Conservation (phyloP, 495 filamentous ascomycete genomes). For the Immersiella caudata region DNA sequence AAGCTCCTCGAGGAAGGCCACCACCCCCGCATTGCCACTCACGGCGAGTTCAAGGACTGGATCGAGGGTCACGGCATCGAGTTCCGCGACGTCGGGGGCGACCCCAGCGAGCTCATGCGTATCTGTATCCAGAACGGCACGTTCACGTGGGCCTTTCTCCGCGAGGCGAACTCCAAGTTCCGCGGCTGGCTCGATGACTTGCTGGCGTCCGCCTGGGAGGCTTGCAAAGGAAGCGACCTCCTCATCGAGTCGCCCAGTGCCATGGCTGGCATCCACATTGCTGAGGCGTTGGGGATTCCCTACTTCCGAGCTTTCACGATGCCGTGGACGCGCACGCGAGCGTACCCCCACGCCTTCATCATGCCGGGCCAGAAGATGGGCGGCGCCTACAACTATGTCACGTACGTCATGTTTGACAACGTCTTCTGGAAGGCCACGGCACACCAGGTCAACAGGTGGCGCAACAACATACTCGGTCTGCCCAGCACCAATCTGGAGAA, state of each 20-base stretch:
- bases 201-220: conserved; percentile 77
- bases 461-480: conserved; percentile 75
- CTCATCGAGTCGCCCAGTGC: conserved; percentile 95
- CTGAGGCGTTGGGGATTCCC: conserved; percentile 90
- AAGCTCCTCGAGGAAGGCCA: conserved; percentile 87
- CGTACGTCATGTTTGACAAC: conserved; percentile 96
- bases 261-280: conserved; percentile 98
- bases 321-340: conserved; percentile 95
- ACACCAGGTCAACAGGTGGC: conserved; percentile 90
- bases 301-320: conserved; percentile 99
- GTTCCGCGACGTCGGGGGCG: conserved; percentile 83
- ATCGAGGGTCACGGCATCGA: conserved; percentile 89
- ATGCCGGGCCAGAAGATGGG: conserved; percentile 93
- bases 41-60: conserved; percentile 87
- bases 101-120: conserved; percentile 91
- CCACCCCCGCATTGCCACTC: conserved; percentile 84
- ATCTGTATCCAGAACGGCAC: conserved; percentile 97
- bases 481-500: conserved; percentile 84
- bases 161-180: conserved; percentile 84
- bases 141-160: conserved; percentile 91
- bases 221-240: conserved; percentile 85
- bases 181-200: conserved; percentile 92
- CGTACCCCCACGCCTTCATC: conserved; percentile 97
- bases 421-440: conserved; percentile 95
- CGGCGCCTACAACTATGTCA: conserved; percentile 90